Conservation (phyloP, 73 alveolate genomes). For the Tetrahymena thermophila region DNA sequence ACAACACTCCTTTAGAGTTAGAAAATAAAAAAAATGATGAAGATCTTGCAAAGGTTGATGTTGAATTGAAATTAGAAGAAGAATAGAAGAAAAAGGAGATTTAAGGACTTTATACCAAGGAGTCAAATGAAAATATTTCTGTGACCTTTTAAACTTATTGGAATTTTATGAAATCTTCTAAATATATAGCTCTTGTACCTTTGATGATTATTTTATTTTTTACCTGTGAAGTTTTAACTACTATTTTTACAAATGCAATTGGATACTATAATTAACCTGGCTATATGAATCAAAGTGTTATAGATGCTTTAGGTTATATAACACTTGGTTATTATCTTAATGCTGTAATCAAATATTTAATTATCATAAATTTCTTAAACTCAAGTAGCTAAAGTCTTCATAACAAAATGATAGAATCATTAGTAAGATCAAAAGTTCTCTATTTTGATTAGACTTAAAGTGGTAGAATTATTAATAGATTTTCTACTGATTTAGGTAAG, state of each 20-base stretch:
- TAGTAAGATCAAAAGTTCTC: slow-evolving; percentile 21
- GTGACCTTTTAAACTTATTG: background rate
- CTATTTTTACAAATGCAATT: background rate
- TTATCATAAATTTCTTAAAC: background rate
- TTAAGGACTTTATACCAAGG: background rate
- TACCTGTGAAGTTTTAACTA: background rate
- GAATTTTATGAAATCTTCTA: background rate
- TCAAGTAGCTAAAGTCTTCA: slow-evolving; percentile 6
- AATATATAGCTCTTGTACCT: background rate
- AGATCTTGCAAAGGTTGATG: too few relatives aligned
- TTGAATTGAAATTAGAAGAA: background rate
- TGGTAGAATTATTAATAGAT: slow-evolving; percentile 49
- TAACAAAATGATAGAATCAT: slow-evolving; percentile 13
- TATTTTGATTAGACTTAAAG: slow-evolving; percentile 45
- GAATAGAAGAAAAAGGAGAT: background rate
- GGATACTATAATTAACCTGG: background rate
- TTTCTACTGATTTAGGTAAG: slow-evolving; percentile 45
- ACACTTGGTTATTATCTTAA: background rate
- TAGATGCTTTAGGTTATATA: background rate
- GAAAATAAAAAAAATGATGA: too few relatives aligned
- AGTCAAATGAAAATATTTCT: background rate
- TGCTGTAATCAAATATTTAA: background rate
- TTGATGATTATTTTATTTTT: background rate
- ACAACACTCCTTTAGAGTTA: too few relatives aligned
- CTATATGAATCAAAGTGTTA: background rate